phyloP scores from a whole-genome alignment of 2,329 filamentous ascomycete genomes.

The Trichoderma sp. region DNA sequence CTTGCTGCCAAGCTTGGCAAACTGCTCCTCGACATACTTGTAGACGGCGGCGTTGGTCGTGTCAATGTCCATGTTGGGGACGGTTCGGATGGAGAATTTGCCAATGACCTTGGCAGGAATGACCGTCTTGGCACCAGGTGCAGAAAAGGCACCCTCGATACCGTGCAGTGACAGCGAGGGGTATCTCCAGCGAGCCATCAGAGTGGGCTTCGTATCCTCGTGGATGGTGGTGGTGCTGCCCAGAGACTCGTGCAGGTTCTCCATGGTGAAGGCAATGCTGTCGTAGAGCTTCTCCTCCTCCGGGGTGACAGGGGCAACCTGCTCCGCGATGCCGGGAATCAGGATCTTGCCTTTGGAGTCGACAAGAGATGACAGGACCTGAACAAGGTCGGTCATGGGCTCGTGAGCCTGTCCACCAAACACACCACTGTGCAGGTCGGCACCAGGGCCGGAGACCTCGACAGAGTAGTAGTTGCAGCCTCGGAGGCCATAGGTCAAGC shows the following conservation, averaged over 20 bases:
- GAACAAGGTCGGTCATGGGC: conserved; percentile 94
- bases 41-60: conserved; percentile 84
- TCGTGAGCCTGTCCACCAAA: conserved; percentile 96
- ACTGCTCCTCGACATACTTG: conserved; percentile 80
- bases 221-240: conserved; percentile 87
- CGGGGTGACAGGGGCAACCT: conserved; percentile 83
- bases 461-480: conserved; percentile 98
- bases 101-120: conserved; percentile 97
- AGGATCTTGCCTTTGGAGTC: conserved; percentile 89
- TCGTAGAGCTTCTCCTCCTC: conserved; percentile 90
- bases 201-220: conserved; percentile 83
- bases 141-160: conserved; percentile 90
- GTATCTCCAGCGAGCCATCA: conserved; percentile 96
- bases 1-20: conserved; percentile 86
- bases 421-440: conserved; percentile 94
- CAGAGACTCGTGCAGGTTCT: conserved; percentile 87
- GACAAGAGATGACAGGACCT: conserved; percentile 79
- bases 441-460: conserved; percentile 85
- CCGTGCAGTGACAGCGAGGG: conserved; percentile 94
- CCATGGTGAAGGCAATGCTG: conserved; percentile 92
- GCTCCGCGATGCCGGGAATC: conserved; percentile 90
- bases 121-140: conserved; percentile 94
- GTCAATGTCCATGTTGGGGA: conserved; percentile 94
- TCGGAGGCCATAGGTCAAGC: conserved; percentile 93
- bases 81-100: conserved; percentile 97